Evolutionary conservation across 2,329 filamentous ascomycete genomes (phyloP), one percentile per base, ranked within the genome.

Genomic region (Ascochyta rabiei): DNA sequence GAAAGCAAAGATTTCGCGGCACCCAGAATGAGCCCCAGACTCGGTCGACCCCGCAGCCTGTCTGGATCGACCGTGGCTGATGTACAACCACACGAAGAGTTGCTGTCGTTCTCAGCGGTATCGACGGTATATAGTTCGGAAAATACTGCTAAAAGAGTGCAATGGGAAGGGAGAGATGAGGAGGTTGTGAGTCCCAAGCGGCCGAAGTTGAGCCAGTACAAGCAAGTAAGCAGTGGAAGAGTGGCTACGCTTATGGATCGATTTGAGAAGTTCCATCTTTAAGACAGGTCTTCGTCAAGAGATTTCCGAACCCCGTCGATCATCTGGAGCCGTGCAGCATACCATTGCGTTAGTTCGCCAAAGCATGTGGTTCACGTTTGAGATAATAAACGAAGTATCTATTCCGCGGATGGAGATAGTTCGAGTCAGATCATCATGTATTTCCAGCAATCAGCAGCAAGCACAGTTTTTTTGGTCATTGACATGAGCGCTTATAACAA

Each of bases 171-270:
- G 8, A 48, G 44, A n/a, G 44, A 48, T 10, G 26, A 44, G 8
- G 12, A 13, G 6, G 23, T 42, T 5, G 6, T 18, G 6, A 38
- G 38, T 1, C 23, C 30, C 1, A 53, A 53, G 15, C 23, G 50
- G 9, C 50, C 50, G 10, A 53, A 48, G 19, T 7, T 53, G 39
- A 28, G 15, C 4, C 37, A 34, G 19, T 48, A 44, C 6, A 48
- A 48, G 34, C 44, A 44, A 16, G 44, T 53, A 5, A 53, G 50
- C 28, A 53, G 39, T 13, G 50, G 50, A n/a, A 19, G 44, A 8
- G 50, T 53, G 2, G 50, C 50, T 12, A 41, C 50, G 39, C 44
- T 53, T 2, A 53, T 53, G 50, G 39, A 53, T n/a, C 24, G 34
- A 6, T 53, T 53, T 23, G 50, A 53, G 33, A 43, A 34, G 39